Base-by-base conservation (phyloP, 2,329 filamentous ascomycete genomes). In the Hypoxylon sp. region DNA sequence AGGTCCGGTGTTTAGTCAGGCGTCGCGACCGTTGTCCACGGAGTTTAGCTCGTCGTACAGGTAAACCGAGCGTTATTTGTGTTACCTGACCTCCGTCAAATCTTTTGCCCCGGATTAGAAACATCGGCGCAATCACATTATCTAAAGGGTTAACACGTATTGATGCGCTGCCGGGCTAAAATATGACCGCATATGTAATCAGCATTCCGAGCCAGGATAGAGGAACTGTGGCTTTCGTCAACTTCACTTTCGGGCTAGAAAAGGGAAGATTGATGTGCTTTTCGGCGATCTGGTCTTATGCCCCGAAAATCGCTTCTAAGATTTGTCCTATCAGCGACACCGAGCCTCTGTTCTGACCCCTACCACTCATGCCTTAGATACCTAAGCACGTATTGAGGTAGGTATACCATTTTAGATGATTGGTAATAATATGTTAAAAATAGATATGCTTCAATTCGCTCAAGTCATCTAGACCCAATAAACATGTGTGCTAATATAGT, bases 101-200 rank as follows among this genome's bases (percentile, higher is more conserved):
- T 52, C 13, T 38, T 38, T 36, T 14, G 30, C 51, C 19, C 49
- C 50, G 30, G 34, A 43, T 46, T 30, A 21, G 5, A 46, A 19
- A 9, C 41, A 45, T 50, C 19, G 19, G 11, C 52, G 51, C 10
- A 19, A 17, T 5, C 5, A 48, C 30, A 41, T 21, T 36, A 36
- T 19, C 3, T 19, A 43, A 43, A 17, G 17, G 19, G 28, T 28
- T n/a, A 55, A n/a, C 14, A 41, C 28, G 21, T 50, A 52, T 41
- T 17, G 36, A 23, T 21, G 32, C 11, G 46, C 5, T 25, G 2
- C 17, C 21, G 46, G 55, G 34, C 59, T 60, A 63, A 68, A 63
- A 49, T 41, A 60, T 66, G 53, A 69, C 67, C 41, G 63, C 60
- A 66, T 66, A 57, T 56, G 30, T 50, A 59, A 36, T 23, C 9